Evolutionary conservation across 495 filamentous ascomycete genomes (phyloP), one percentile per base, ranked within the genome.

Genomic region (Podospora didyma): DNA sequence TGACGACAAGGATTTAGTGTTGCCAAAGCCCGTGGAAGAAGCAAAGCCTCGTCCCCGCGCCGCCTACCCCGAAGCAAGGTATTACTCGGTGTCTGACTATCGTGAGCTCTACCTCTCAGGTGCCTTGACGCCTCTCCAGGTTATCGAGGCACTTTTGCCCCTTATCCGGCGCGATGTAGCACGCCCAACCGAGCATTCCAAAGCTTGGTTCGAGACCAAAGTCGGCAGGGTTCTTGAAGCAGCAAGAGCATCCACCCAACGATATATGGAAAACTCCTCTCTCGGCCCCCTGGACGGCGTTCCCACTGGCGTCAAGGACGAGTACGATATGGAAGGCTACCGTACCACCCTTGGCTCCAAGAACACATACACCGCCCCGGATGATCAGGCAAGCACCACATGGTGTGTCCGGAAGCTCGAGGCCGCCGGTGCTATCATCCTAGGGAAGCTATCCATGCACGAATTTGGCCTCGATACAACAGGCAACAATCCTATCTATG

Each of bases 391-490:
- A 22, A 50, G 49, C 2, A 79, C 78, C 2, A 82, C 82, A 9
- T 92, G 88, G 87, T 89, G 84, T 66, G 83, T 92, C 22, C 78
- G 79, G 64, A 79, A 86, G 67, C 83, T 85, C 71, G 78, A 88
- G 61, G 84, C 90, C 35, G 86, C 83, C 1, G 90, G 90, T 0
- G 89, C 85, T 7, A 75, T 95, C 44, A 74, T 92, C 12, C 68
- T 94, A 48, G 90, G 89, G 12, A 96, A 94, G 70, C 74, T 82
- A 3, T 90, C 82, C 24, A 95, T 96, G 91, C 88, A 92, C 68
- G 91, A 96, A 68, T 75, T 90, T 14, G 90, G 90, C 14, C 49
- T 65, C 81, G 90, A 93, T 61, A 90, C 86, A 9, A 90, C 84
- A 22, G 91, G 92, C 70, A 91, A 90, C 73, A 93, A 95, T 59